Evolutionary conservation across 139 green algal genomes (phyloP).

Genomic region (Chlamydomonas sp.): DNA sequence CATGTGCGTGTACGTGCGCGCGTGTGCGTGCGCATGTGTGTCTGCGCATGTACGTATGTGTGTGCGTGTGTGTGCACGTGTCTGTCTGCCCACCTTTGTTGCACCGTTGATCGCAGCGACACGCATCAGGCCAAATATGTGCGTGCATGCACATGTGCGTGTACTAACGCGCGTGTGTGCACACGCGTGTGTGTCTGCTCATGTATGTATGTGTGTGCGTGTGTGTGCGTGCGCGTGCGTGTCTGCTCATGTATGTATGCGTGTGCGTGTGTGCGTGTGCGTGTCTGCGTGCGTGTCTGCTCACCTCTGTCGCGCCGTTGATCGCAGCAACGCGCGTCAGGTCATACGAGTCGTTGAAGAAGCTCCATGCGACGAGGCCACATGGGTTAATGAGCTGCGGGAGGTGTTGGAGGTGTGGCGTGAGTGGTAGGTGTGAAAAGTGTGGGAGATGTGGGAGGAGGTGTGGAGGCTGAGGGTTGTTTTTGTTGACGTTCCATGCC

Average conservation of each 20-base stretch:
- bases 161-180: not conserved
- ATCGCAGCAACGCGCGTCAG: constrained; percentile 12
- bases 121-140: not conserved
- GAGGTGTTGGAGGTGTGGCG: no score
- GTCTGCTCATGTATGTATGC: no score
- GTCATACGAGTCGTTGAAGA: constrained; percentile 89
- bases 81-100: not conserved
- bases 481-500: no score
- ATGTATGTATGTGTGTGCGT: not conserved
- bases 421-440: no score
- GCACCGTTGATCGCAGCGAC: not conserved
- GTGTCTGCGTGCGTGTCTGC: no score
- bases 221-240: not conserved
- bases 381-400: constrained; percentile 95
- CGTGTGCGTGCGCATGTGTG: not conserved
- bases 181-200: no score
- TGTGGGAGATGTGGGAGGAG: no score
- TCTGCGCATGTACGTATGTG: not conserved
- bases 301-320: not conserved
- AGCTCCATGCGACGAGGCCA: constrained; percentile 81
- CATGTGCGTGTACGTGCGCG: not conserved
- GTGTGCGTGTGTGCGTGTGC: no score
- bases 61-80: not conserved
- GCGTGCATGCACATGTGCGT: not conserved
- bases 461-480: no score